Percentiles rank a stretch among this genome's conserved stretches.
These are phyloP conservation scores for Saxophila tyrrhenica DNA, from an alignment of 495 filamentous ascomycete genomes.

Conservation along the genomic window DNA sequence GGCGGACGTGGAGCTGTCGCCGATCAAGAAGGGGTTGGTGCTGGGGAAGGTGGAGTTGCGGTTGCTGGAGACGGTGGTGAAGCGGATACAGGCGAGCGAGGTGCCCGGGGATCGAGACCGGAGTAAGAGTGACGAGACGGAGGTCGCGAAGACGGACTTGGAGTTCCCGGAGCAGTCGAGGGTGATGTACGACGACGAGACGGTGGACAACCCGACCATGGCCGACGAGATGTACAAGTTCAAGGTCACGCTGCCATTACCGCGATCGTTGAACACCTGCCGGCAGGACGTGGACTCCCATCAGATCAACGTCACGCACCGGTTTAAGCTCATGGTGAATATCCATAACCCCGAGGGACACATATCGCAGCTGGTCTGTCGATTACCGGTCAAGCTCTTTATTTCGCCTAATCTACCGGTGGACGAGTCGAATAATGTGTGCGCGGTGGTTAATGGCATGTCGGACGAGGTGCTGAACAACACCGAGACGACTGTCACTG, in stretches of 20 bases:
- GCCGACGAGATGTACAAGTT: slow-evolving; percentile 68
- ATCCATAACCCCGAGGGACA: slow-evolving; percentile 91
- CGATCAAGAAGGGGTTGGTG: slow-evolving; percentile 73
- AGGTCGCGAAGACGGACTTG: slow-evolving; percentile 24
- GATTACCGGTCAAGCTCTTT: slow-evolving; percentile 76
- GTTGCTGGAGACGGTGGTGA: slow-evolving; percentile 51
- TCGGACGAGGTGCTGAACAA: slow-evolving; percentile 30
- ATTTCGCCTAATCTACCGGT: slow-evolving; percentile 85
- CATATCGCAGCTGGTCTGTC: slow-evolving; percentile 79
- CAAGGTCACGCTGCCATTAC: slow-evolving; percentile 55
- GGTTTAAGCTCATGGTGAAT: slow-evolving; percentile 72
- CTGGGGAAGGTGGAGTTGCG: slow-evolving; percentile 65
- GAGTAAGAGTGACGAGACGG: slow-evolving; percentile 22
- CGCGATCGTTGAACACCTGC: slow-evolving; percentile 64
- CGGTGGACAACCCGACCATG: slow-evolving; percentile 45
- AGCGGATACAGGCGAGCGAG: slow-evolving; percentile 22
- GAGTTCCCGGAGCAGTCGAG: slow-evolving; percentile 35
- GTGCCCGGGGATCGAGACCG: slow-evolving; percentile 38
- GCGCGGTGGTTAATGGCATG: slow-evolving; percentile 35
- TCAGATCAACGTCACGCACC: slow-evolving; percentile 79
- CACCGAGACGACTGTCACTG: slow-evolving; percentile 34
- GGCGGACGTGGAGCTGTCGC: slow-evolving; percentile 68
- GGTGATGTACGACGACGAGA: slow-evolving; percentile 36
- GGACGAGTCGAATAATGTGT: slow-evolving; percentile 64
- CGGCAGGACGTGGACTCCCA: slow-evolving; percentile 74